These are phyloP conservation scores for Poterioochromonas sp. DNA, from an alignment of 352 stramenopile species.

Conservation along the genomic window DNA sequence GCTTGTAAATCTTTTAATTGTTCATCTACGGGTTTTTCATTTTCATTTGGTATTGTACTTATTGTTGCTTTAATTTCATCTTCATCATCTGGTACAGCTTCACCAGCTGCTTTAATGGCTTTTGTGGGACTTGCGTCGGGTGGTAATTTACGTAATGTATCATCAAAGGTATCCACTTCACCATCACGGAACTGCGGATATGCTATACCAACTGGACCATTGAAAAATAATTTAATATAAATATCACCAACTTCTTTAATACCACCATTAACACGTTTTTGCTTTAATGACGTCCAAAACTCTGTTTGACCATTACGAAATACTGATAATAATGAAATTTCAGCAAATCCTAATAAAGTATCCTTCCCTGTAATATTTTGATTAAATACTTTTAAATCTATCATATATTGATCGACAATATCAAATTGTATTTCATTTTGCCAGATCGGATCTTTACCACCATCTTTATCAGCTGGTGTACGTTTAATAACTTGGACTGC, in stretches of 20 bases:
- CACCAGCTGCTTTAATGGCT: neutral
- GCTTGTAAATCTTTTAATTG: conserved; percentile 23
- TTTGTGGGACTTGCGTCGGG: conserved; percentile 8
- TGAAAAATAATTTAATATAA: conserved; percentile 71
- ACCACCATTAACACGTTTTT: conserved; percentile 70
- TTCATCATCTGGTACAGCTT: neutral
- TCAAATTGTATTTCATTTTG: conserved; percentile 68
- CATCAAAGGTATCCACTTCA: conserved; percentile 54
- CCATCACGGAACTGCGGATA: conserved; percentile 77
- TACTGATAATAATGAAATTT: conserved; percentile 70
- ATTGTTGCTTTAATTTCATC: neutral
- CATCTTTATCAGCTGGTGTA: conserved; percentile 60
- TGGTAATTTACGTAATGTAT: conserved; percentile 39
- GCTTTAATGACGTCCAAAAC: conserved; percentile 54
- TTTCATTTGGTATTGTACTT: conserved; percentile 1
- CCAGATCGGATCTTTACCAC: conserved; percentile 67
- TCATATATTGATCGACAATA: conserved; percentile 80
- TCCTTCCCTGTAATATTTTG: conserved; percentile 75
- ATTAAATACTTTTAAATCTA: conserved; percentile 77
- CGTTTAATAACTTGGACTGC: neutral
- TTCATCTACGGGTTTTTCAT: neutral
- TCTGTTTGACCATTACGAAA: conserved; percentile 58
- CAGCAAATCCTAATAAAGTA: conserved; percentile 69
- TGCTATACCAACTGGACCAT: conserved; percentile 58
- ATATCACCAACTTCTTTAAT: conserved; percentile 68